These are phyloP conservation scores for Penicillium verhagenii DNA, from an alignment of 495 filamentous ascomycete genomes.

Conservation along the genomic window DNA sequence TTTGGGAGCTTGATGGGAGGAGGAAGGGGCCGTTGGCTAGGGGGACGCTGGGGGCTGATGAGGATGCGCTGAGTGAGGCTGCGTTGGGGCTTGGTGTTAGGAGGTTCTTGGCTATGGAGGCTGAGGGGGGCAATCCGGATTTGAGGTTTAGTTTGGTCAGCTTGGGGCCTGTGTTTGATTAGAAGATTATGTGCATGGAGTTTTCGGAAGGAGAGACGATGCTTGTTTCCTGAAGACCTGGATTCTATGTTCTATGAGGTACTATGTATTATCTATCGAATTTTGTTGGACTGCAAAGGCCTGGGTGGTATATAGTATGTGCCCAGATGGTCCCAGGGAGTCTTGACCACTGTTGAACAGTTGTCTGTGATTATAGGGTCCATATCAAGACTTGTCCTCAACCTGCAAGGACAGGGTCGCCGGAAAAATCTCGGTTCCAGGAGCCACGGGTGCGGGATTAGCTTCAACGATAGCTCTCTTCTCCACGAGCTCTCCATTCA, in stretches of 20 bases:
- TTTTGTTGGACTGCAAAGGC: not conserved
- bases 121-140: slow-evolving; percentile 56
- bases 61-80: slow-evolving; percentile 69
- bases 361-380: no score
- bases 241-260: not conserved
- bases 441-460: not conserved
- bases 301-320: no score
- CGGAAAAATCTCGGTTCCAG: not conserved
- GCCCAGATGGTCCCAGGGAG: not conserved
- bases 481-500: not conserved
- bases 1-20: slow-evolving; percentile 86
- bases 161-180: slow-evolving; percentile 65
- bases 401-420: not conserved
- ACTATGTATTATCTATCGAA: not conserved
- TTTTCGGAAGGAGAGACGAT: no score
- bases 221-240: not conserved
- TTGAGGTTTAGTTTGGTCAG: slow-evolving; percentile 75
- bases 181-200: no score
- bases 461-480: not conserved
- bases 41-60: slow-evolving; percentile 50
- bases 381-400: not conserved
- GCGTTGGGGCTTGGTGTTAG: slow-evolving; percentile 59
- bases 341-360: no score
- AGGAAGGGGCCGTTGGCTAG: slow-evolving; percentile 68
- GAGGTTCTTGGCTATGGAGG: slow-evolving; percentile 63